Evolutionary conservation across 192 early-diverging fungal genomes (phyloP).

Genomic region (Podila epigama): DNA sequence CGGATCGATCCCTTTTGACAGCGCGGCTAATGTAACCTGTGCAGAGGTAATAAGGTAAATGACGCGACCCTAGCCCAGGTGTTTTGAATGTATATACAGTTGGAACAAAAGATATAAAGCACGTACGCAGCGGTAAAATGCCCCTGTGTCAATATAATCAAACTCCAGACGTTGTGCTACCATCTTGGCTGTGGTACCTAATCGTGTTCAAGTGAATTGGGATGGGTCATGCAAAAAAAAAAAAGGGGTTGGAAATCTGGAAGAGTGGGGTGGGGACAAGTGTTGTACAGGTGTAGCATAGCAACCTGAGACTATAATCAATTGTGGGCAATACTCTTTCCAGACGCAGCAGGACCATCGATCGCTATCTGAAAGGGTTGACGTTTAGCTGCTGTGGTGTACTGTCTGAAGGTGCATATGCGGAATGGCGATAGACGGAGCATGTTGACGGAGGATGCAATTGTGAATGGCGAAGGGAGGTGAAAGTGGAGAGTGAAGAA

Average conservation of each 20-base stretch:
- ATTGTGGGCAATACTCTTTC: conserved; percentile 67
- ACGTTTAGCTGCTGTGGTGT: background rate
- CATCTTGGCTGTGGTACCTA: conserved; percentile 74
- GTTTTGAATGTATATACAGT: background rate
- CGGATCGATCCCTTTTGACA: conserved; percentile 49
- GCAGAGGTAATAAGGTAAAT: background rate
- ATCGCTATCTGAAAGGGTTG: conserved; percentile 73
- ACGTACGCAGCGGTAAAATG: conserved; percentile 65
- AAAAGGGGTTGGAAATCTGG: too few relatives aligned
- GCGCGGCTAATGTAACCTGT: conserved; percentile 53
- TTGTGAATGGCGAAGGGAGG: background rate
- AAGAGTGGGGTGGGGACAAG: too few relatives aligned
- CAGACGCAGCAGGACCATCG: conserved; percentile 83
- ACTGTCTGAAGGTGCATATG: background rate
- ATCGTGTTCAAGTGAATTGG: background rate
- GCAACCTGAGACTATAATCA: background rate
- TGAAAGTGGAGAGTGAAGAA: background rate
- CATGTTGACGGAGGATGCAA: background rate
- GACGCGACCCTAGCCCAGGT: too few relatives aligned
- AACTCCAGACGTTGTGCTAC: conserved; percentile 71
- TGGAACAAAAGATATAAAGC: background rate
- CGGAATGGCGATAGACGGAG: background rate
- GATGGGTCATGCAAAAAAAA: background rate
- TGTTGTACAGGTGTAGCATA: background rate
- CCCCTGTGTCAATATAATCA: conserved; percentile 81